Evolutionary conservation across 176 grass and related monocot genomes (phyloP), one percentile per base, ranked within the genome.

Genomic region (Hordeum vulgare): DNA sequence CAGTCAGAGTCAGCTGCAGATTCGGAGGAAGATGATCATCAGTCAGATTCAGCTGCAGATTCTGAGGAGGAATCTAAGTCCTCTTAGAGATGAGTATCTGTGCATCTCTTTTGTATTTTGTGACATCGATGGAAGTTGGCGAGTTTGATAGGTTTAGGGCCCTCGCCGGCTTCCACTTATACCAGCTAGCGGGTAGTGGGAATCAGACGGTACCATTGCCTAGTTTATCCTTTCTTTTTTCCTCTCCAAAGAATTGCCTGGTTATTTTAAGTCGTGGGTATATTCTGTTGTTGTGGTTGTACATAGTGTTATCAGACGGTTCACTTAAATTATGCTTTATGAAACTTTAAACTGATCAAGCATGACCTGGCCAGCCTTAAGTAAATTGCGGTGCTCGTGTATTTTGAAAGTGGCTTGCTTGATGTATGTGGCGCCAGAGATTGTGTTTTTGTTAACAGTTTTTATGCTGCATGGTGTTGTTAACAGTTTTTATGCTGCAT

Each of bases 41-140:
- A 7, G 41, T 51, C 61, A 2, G 15, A 31, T 62, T 11, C 51
- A 15, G 62, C 27, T 45, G 61, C 37, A 20, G 85, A 47, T 5
- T 82, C 45, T 8, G 83, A 73, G 79, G 80, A 42, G 76, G 65
- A 81, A 86, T 79, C 80, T 61, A 75, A 40, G 21, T 86, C 34
- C 29, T 25, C 60, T 49, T 67, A 86, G 44, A 86, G 44, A 34
- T 39, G 44, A 66, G 67, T 8, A 26, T 56, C 3, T 13, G 4
- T 79, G 34, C 37, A 66, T 24, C 39, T 3, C 4, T 67, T 67
- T 40, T 72, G 66, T 34, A 34, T 78, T 81, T 66, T 73, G 26
- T 41, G 35, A 25, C 64, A 0, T 56, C 7, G 6, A 56, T 73
- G 72, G 65, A 44, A 74, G 84, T 1, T 18, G 41, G 58, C 26